Conservation (phyloP, 805 yeast genomes). For the Candida endomychidarum region DNA sequence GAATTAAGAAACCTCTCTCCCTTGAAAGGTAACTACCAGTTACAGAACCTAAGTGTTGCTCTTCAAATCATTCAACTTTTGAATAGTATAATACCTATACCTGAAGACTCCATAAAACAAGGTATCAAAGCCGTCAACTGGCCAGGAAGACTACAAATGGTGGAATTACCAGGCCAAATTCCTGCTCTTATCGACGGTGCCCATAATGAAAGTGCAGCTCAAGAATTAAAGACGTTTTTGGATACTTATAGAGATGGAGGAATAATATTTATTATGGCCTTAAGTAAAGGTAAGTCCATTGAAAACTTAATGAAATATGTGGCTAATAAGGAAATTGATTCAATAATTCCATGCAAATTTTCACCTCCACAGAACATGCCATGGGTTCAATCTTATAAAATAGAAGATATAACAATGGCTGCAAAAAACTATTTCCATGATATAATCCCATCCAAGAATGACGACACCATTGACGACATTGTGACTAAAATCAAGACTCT, state of each 20-base stretch:
- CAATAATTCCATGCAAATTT: slow-evolving; percentile 62
- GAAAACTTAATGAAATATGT: slow-evolving; percentile 51
- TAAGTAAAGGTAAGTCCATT: slow-evolving; percentile 71
- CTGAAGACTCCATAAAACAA: slow-evolving; percentile 32
- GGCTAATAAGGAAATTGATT: slow-evolving; percentile 47
- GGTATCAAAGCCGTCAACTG: slow-evolving; percentile 64
- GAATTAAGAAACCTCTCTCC: slow-evolving; percentile 41
- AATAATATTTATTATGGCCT: slow-evolving; percentile 64
- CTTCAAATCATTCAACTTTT: slow-evolving; percentile 50
- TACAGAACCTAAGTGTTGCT: slow-evolving; percentile 67
- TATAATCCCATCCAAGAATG: slow-evolving; percentile 13
- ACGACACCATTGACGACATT: slow-evolving; percentile 15
- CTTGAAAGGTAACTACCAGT: slow-evolving; percentile 71
- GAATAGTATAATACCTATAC: slow-evolving; percentile 23
- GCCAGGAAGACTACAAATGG: slow-evolving; percentile 85
- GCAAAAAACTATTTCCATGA: slow-evolving; percentile 12
- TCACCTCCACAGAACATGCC: slow-evolving; percentile 87
- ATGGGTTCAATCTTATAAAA: slow-evolving; percentile 65
- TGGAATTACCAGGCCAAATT: slow-evolving; percentile 16
- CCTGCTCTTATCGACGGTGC: slow-evolving; percentile 81
- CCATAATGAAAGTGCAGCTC: slow-evolving; percentile 84
- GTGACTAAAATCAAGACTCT: slow-evolving; percentile 15
- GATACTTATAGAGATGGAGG: slow-evolving; percentile 20
- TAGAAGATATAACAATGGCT: slow-evolving; percentile 26
- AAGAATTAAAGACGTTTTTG: slow-evolving; percentile 61